Evolutionary conservation across 1,284 basidiomycete species (phyloP), one percentile per base, ranked within the genome.

Genomic region (Puccinia triticina): DNA sequence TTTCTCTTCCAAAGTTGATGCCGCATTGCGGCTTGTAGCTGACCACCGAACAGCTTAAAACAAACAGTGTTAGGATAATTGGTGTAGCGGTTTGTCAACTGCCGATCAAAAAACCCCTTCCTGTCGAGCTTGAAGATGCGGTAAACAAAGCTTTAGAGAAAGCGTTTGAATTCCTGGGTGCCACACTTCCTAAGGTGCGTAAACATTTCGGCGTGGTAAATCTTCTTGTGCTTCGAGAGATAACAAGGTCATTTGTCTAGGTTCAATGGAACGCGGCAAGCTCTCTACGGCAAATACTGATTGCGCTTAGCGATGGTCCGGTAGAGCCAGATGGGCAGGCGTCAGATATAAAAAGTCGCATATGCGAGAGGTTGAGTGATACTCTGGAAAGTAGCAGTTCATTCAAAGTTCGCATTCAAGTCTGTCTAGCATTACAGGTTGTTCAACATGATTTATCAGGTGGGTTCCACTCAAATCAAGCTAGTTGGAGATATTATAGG

Each of bases 251-350:
- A 32, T 23, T 53, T 18, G 21, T 32, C 37, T 29, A 82, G 80
- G 72, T 82, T 43, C 80, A 82, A 69, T 82, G 80, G 80, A 82
- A 82, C 66, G 72, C 73, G 26, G 80, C 72, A 16, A 55, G 55
- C n/a, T 61, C 59, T 21, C 14, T 76, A 23, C 57, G 72, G n/a
- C 59, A 75, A 46, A 82, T 82, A 29, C 32, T 82, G 8, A 18
- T 29, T 12, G 73, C 46, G 23, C 46, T 82, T 0, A 57, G 43
- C 0, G 23, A 76, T 2, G 14, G 53, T 74, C 46, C 72, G 57
- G 40, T 29, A 16, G 53, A 23, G 12, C 34, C 48, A 21, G n/a
- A 40, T 53, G 48, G 12, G 29, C 48, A 50, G 29, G 14, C 37
- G 34, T 14, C 32, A 37, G 72, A 37, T 23, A 34, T 75, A 26